Evolutionary conservation across 441 rosid species (phyloP), one percentile per base, ranked within the genome.

Genomic region (Kokia cookei): DNA sequence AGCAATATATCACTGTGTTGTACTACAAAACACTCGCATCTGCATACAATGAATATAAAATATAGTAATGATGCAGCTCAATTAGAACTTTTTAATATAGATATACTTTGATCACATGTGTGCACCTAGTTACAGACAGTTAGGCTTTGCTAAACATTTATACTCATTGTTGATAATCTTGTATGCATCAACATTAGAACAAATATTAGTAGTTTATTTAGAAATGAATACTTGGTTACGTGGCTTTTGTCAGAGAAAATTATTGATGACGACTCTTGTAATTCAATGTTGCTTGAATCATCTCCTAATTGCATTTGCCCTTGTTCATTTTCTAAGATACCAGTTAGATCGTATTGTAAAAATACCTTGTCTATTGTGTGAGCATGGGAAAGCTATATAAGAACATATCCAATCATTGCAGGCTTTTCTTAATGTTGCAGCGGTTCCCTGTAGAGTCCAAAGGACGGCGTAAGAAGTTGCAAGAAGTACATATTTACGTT

Each of bases 371-470:
- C 3, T 72, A 22, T 22, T 13, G 37, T 37, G 32, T 24, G 51
- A 71, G 50, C 51, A 47, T 45, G 37, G 4, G 1, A 22, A 43
- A 45, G 32, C 24, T 45, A 19, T 11, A 17, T 11, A 54, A 53
- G 17, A 61, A 47, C 35, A 27, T 47, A 19, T 72, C 50, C 29
- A 80, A 42, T 76, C 79, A 10, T 82, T 67, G 81, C 85, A 92
- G 98, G 86, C 90, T 94, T 59, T 92, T 94, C 84, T 60, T 94
- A 75, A 94, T 92, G 98, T 79, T 94, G 88, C 92, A 85, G 86
- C 91, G 93, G 5, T 94, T 94, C 78, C 98, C 98, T 65, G 93
- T 92, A 24, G 97, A 94, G 86, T 94, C 98, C 64, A 92, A 89
- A 84, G 97, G 98, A 45, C 83, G 97, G 40, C 91, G 92, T 69